Percentiles rank a stretch among this genome's conserved stretches.
These are phyloP conservation scores for Podila horticola DNA, from an alignment of 192 early-diverging fungal genomes.

Conservation along the genomic window DNA sequence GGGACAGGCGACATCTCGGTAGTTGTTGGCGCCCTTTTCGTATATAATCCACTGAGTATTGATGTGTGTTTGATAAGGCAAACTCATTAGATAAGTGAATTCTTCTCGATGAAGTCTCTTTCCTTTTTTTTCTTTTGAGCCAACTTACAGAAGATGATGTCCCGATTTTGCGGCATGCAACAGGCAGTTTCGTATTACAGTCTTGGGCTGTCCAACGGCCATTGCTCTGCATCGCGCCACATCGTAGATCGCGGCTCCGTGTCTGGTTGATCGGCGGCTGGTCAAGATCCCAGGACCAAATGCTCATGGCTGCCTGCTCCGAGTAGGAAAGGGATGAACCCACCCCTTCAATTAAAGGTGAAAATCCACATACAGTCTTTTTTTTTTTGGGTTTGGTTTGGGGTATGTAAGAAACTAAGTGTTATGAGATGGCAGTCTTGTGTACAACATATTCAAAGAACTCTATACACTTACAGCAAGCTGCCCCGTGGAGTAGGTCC, in stretches of 20 bases:
- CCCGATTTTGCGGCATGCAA: constrained; percentile 33
- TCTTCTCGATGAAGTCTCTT: neutral
- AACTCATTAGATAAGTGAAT: neutral
- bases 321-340: constrained; percentile 12
- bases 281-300: constrained; percentile 51
- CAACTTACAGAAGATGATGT: constrained; percentile 18
- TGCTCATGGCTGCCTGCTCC: constrained; percentile 37
- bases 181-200: constrained; percentile 40
- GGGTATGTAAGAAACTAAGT: neutral
- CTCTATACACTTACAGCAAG: constrained; percentile 34
- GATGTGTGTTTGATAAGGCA: neutral
- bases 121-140: neutral
- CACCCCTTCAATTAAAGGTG: constrained; percentile 6
- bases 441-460: neutral
- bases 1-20: constrained; percentile 42
- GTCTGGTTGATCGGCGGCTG: constrained; percentile 29
- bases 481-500: constrained; percentile 17
- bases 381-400: neutral
- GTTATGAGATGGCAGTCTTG: neutral
- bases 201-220: constrained; percentile 44
- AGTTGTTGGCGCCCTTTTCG: constrained; percentile 29
- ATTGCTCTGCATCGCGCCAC: constrained; percentile 46
- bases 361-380: constrained; percentile 36
- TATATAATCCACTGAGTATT: constrained; percentile 29
- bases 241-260: constrained; percentile 20